Conservation (phyloP, 768 basidiomycete species). For the Filobasidium floriforme region DNA sequence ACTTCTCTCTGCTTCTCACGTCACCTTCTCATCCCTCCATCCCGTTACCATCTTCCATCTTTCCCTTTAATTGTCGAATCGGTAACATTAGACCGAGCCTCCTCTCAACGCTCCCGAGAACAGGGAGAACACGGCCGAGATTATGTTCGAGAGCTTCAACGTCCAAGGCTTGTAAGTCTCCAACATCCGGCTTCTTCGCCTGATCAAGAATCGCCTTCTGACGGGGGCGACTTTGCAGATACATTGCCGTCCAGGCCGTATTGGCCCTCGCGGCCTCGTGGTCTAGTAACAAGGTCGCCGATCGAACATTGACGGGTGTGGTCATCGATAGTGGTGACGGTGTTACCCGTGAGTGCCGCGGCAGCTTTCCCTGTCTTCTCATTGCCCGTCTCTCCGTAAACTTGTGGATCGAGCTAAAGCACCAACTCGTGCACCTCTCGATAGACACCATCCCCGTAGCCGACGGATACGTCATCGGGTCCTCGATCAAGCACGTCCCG, state of each 20-base stretch:
- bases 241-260: conserved; percentile 98
- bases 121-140: conserved; percentile 96
- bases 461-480: conserved; percentile 97
- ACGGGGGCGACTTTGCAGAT: conserved; percentile 42
- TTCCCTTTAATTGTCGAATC: not conserved
- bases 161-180: conserved; percentile 67
- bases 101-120: conserved; percentile 98
- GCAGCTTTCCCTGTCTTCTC: not conserved
- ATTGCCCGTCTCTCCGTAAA: too few relatives aligned
- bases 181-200: not conserved
- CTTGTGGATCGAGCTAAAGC: too few relatives aligned
- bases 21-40: not conserved
- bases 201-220: not conserved
- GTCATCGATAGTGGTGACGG: conserved; percentile 99
- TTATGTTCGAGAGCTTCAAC: conserved; percentile 99
- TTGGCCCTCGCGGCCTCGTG: conserved; percentile 96
- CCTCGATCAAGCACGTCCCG: conserved; percentile 96
- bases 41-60: not conserved
- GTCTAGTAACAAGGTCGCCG: conserved; percentile 80
- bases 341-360: conserved; percentile 62
- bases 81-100: conserved; percentile 82
- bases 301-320: conserved; percentile 89
- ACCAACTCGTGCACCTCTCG: too few relatives aligned
- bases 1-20: not conserved
- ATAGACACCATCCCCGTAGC: conserved; percentile 73